phyloP scores from a whole-genome alignment of 1,284 basidiomycete species.

The Ceratobasidium sp. region DNA sequence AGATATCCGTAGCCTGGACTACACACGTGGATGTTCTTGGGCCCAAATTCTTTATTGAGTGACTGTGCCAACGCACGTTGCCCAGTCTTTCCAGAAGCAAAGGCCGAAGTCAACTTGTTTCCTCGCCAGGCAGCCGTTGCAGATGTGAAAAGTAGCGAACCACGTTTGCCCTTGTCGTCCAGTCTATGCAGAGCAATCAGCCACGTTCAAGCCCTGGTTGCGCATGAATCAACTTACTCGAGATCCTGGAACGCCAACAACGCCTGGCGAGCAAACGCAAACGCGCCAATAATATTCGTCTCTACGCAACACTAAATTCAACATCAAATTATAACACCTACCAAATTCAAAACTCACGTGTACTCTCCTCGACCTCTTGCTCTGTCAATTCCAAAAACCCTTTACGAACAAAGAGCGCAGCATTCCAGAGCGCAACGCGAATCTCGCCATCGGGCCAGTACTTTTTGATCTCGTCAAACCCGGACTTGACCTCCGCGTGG shows the following conservation, averaged over 20 bases:
- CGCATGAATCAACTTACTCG: slow-evolving; percentile 45
- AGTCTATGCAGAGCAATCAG: slow-evolving; percentile 45
- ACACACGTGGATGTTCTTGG: slow-evolving; percentile 71
- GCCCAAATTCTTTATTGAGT: slow-evolving; percentile 77
- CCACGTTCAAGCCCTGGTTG: slow-evolving; percentile 18
- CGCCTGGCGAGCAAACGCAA: slow-evolving; percentile 69
- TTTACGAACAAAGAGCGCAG: slow-evolving; percentile 64
- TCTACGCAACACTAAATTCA: slow-evolving; percentile 50
- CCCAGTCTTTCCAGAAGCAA: slow-evolving; percentile 72
- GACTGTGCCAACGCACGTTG: slow-evolving; percentile 72
- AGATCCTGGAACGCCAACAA: slow-evolving; percentile 69
- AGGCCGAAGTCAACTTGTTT: slow-evolving; percentile 66
- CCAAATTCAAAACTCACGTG: slow-evolving; percentile 13
- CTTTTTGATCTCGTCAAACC: slow-evolving; percentile 61
- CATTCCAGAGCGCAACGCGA: slow-evolving; percentile 71
- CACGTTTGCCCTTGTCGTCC: slow-evolving; percentile 59
- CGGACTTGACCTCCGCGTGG: slow-evolving; percentile 58
- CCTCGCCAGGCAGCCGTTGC: slow-evolving; percentile 73
- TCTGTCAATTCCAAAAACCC: slow-evolving; percentile 70
- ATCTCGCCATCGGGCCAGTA: slow-evolving; percentile 62
- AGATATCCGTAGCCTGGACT: neutral
- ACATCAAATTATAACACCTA: neutral
- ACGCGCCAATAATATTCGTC: slow-evolving; percentile 65
- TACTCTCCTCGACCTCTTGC: slow-evolving; percentile 45
- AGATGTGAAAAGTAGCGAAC: slow-evolving; percentile 77